These are phyloP conservation scores for Malus sylvestris DNA, from an alignment of 306 rosid species.

Conservation along the genomic window DNA sequence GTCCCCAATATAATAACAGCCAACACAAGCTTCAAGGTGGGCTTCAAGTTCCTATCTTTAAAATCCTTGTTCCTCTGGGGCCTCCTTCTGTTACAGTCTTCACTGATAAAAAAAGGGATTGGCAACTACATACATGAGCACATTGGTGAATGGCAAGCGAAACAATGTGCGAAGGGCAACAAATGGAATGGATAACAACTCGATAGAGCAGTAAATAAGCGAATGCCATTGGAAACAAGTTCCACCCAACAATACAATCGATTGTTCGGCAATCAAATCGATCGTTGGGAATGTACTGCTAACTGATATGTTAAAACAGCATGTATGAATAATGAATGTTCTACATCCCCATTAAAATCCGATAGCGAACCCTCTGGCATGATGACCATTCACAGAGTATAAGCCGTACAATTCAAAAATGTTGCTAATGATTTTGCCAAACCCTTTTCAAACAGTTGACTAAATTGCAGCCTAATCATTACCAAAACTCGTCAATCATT, in stretches of 20 bases:
- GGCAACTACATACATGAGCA: background rate
- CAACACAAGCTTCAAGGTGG: slow-evolving; percentile 60
- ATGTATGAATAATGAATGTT: background rate
- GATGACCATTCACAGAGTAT: background rate
- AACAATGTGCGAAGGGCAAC: slow-evolving; percentile 9
- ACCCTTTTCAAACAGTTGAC: background rate
- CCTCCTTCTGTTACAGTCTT: slow-evolving; percentile 61
- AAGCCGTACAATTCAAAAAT: background rate
- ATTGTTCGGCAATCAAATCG: background rate
- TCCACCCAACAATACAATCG: background rate
- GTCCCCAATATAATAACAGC: slow-evolving; percentile 58
- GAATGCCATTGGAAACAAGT: background rate
- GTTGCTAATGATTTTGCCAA: background rate
- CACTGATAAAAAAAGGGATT: slow-evolving; percentile 39
- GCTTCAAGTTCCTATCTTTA: slow-evolving; percentile 40
- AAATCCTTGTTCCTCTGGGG: slow-evolving; percentile 52
- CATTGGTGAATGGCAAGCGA: background rate
- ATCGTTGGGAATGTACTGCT: background rate
- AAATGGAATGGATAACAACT: background rate
- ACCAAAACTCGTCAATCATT: background rate
- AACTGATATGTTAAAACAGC: background rate
- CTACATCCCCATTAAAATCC: background rate
- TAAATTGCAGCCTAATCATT: background rate
- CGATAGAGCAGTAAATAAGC: background rate
- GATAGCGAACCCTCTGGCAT: background rate